Evolutionary conservation across 495 filamentous ascomycete genomes (phyloP), one percentile per base, ranked within the genome.

Genomic region (Trypethelium eluteriae): DNA sequence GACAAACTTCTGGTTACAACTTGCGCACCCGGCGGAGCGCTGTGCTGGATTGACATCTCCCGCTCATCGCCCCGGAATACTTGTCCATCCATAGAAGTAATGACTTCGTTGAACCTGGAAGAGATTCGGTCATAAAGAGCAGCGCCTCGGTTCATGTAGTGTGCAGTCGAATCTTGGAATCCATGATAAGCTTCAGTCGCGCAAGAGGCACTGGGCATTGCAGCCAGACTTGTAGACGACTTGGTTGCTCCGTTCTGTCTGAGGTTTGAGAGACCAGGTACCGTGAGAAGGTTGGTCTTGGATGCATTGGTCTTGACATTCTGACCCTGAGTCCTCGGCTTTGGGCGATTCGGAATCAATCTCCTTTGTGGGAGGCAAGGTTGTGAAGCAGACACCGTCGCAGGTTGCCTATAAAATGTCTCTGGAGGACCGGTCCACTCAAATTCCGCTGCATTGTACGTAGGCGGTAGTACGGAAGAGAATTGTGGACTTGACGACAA

Each of bases 21-120:
- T 59, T 74, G 62, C 50, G 64, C 64, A 34, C 62, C 64, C 64
- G 39, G 63, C 62, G 49, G 76, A 64, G 50, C 72, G 68, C n/a
- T 78, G 49, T 53, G 70, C 38, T 67, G 77, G 66, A 80, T 72
- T 70, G 72, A 50, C 76, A 90, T 75, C 53, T 91, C 87, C 62
- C 75, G 79, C 70, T 90, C 88, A 62, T 84, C 79, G 2, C 85
- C 86, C 66, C 75, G 76, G 64, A 86, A 89, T 14, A 75, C 79
- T n/a, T 88, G 87, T 16, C 77, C 79, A 74, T 93, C 89, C 34
- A 91, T 90, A 18, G 82, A 75, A 1, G 87, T 89, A 59, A 91
- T 82, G 25, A 90, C 80, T 38, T 82, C 70, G 73, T 88, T 80
- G 56, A 92, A 77, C 63, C 83, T 84, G 47, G 76, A 72, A 47